These are phyloP conservation scores for Raffaelea ambrosiae DNA, from an alignment of 2,329 filamentous ascomycete species.

Conservation along the genomic window DNA sequence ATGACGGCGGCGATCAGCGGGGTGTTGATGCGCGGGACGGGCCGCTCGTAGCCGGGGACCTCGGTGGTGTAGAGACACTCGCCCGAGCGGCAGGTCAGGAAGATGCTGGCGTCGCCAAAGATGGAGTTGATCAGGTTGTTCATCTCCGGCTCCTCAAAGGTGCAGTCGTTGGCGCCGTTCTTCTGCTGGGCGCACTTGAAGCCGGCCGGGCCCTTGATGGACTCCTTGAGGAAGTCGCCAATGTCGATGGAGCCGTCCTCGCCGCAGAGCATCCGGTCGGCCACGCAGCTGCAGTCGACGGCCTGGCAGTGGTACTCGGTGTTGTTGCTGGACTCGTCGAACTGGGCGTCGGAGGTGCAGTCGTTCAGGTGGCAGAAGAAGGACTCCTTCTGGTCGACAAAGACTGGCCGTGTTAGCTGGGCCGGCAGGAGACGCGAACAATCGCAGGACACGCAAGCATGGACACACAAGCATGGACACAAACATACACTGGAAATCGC, in stretches of 20 bases:
- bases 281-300: conserved; percentile 79
- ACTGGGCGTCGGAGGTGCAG: conserved; percentile 65
- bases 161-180: conserved; percentile 57
- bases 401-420: conserved; percentile 55
- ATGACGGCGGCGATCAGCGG: conserved; percentile 93
- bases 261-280: conserved; percentile 88
- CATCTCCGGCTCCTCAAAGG: conserved; percentile 87
- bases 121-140: conserved; percentile 79
- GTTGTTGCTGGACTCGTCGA: conserved; percentile 62
- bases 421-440: background rate
- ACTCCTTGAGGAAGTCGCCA: conserved; percentile 72
- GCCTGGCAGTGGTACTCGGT: conserved; percentile 81
- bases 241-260: conserved; percentile 88
- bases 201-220: conserved; percentile 78
- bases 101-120: conserved; percentile 88
- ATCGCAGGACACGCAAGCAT: background rate
- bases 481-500: conserved; percentile 84
- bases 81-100: conserved; percentile 71
- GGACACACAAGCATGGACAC: background rate
- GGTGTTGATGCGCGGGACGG: conserved; percentile 92
- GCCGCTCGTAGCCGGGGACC: conserved; percentile 80
- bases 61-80: conserved; percentile 93
- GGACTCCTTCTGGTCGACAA: conserved; percentile 88
- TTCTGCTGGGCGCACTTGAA: conserved; percentile 66
- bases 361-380: conserved; percentile 89